Base-by-base conservation (phyloP, 2,329 filamentous ascomycete genomes). In the Fusarium zealandicum region DNA sequence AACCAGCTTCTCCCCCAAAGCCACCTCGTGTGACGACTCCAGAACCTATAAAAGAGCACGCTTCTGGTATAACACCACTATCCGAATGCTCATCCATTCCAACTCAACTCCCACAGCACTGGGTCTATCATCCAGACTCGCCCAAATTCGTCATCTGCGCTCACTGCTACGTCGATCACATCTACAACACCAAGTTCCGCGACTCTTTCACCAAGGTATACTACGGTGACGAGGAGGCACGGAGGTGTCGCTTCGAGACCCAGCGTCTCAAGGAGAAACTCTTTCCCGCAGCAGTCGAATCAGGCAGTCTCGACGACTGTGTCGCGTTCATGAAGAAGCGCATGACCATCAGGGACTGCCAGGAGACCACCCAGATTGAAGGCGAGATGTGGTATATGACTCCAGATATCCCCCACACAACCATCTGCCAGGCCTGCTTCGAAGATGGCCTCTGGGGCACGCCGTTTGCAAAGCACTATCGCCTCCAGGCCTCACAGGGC, bases 401-500 rank as follows among this genome's bases (percentile, higher is more conserved):
- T 11, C 40, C 65, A 0, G 61, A 67, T 7, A 70, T 72, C 1
- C 70, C 73, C 0, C 55, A 66, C 3, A 70, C 69, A 10, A 54
- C 65, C 9, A 64, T 77, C n/a, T 78, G 76, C 41, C 71, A 72
- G 8, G 62, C 71, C 4, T 78, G 76, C 57, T 76, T 73, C 37
- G 70, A 71, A 13, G 72, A 76, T 43, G 51, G 69, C n/a, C 65
- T 78, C 11, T 57, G 61, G 35, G 45, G 54, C 2, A 72, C 70
- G 0, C 41, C 43, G 0, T 73, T 76, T 52, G 60, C 61, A 3
- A 31, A 59, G 31, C 50, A 66, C 6, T 79, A 77, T 39, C 31
- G 32, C 5, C 57, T 66, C 1, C 22, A 54, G 11, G 17, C 14
- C 1, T 31, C 31, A 1, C 16, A 55, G 18, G 36, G 44, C 1